Conservation (phyloP, 75 land plant species). For the Sequoia sempervirens region DNA sequence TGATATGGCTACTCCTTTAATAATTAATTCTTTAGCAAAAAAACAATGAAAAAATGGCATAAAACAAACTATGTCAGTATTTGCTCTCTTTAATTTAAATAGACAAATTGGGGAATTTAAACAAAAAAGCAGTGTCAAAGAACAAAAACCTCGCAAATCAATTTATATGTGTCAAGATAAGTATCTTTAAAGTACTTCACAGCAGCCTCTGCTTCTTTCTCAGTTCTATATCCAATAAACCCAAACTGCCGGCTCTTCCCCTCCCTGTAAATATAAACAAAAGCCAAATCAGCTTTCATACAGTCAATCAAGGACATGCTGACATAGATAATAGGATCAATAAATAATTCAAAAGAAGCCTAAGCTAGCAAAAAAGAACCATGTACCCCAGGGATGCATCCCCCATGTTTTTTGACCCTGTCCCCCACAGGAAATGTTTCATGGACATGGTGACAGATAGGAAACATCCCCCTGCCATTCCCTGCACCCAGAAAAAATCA, state of each 20-base stretch:
- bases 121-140: background rate
- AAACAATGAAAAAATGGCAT: background rate
- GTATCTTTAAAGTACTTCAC: slow-evolving; percentile 71
- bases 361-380: too few species aligned
- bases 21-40: background rate
- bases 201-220: slow-evolving; percentile 78
- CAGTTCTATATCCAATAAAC: slow-evolving; percentile 81
- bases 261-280: slow-evolving; percentile 47
- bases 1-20: too few species aligned
- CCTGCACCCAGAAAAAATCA: too few species aligned
- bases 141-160: slow-evolving; percentile 77
- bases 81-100: background rate
- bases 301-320: background rate
- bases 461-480: too few species aligned
- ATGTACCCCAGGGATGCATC: too few species aligned
- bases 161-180: slow-evolving; percentile 69
- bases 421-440: too few species aligned
- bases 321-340: background rate
- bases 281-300: background rate
- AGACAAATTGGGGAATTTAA: background rate
- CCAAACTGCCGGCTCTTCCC: slow-evolving; percentile 90
- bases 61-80: background rate
- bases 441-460: too few species aligned
- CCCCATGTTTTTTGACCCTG: too few species aligned
- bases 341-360: too few species aligned